Percentiles rank a stretch among this genome's conserved stretches.
These are phyloP conservation scores for Verticillium longisporum DNA, from an alignment of 2,329 filamentous ascomycete species.

Conservation along the genomic window DNA sequence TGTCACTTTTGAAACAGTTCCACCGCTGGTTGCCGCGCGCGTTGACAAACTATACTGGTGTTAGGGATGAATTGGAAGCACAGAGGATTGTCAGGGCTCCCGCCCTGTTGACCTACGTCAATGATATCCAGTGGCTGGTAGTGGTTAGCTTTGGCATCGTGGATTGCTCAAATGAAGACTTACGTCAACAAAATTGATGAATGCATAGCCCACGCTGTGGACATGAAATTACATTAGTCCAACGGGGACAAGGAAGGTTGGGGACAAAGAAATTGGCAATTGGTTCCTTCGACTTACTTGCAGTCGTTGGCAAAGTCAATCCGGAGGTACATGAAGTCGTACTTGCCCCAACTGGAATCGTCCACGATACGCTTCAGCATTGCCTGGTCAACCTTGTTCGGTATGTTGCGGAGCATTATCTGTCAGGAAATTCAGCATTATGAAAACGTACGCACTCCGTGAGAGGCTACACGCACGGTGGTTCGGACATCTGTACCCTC, in stretches of 20 bases:
- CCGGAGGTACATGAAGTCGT: constrained; percentile 91
- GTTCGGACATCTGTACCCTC: constrained; percentile 68
- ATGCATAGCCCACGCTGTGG: constrained; percentile 84
- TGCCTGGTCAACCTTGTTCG: constrained; percentile 76
- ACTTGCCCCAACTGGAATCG: constrained; percentile 69
- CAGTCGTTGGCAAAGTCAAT: constrained; percentile 82
- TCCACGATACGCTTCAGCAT: constrained; percentile 77
- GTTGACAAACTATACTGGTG: constrained; percentile 54
- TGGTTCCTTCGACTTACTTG: constrained; percentile 52
- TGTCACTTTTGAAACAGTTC: constrained; percentile 78
- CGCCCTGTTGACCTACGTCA: constrained; percentile 40
- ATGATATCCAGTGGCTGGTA: constrained; percentile 65
- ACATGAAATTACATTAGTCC: background rate
- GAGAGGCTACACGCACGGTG: constrained; percentile 45
- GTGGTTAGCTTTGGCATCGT: constrained; percentile 25
- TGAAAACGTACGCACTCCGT: background rate
- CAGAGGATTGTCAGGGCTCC: background rate
- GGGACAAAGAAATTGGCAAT: background rate
- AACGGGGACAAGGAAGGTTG: background rate
- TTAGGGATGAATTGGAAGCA: constrained; percentile 14
- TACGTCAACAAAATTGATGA: constrained; percentile 87
- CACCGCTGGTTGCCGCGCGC: constrained; percentile 65
- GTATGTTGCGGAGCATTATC: constrained; percentile 95
- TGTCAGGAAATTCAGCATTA: constrained; percentile 22
- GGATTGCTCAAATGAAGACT: constrained; percentile 23